Evolutionary conservation across 2,329 filamentous ascomycete genomes (phyloP), one percentile per base, ranked within the genome.

Genomic region (Botrytis aclada): DNA sequence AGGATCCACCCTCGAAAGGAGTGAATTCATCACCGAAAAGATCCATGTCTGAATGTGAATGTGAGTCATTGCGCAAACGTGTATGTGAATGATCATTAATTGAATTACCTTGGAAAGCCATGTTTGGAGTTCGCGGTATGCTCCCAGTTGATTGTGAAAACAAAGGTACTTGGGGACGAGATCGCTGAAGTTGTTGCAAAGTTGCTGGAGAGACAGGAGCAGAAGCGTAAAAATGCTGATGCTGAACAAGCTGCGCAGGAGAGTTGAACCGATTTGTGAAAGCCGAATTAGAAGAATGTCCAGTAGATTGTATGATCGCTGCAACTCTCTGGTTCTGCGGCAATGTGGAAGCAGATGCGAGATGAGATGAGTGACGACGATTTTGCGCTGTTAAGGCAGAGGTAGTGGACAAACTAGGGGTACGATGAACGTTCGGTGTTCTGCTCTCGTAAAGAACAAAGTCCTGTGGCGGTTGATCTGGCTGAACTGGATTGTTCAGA

Each of bases 151-250:
- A 87, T 82, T 90, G 88, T 74, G 88, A 83, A 81, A 94, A 94
- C 78, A 93, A 84, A 75, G 92, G 92, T 78, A 94, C 91, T 79
- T 91, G 91, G 70, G 92, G 92, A 80, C 90, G 87, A 79, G 84
- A 82, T 80, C 82, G 84, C 81, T 87, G 85, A 76, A 82, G 82
- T 80, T 86, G 84, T 76, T 87, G 88, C 81, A 89, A 84, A 79
- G 86, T 84, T 81, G 85, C 84, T 72, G 88, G 85, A 75, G 90
- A 90, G 77, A 87, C 86, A 75, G 89, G 87, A 77, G 88, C 88
- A 79, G 90, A 89, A 81, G 90, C 87, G 88, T 91, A 92, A 82
- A 90, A 89, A 82, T 88, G 87, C 75, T 85, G 64, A 82, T 88
- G 86, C 74, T 86, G 84, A 74, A 80, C 76, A 79, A 83, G 84